Evolutionary conservation across 2,329 filamentous ascomycete species (phyloP).

Genomic region (Aspergillus sp.): DNA sequence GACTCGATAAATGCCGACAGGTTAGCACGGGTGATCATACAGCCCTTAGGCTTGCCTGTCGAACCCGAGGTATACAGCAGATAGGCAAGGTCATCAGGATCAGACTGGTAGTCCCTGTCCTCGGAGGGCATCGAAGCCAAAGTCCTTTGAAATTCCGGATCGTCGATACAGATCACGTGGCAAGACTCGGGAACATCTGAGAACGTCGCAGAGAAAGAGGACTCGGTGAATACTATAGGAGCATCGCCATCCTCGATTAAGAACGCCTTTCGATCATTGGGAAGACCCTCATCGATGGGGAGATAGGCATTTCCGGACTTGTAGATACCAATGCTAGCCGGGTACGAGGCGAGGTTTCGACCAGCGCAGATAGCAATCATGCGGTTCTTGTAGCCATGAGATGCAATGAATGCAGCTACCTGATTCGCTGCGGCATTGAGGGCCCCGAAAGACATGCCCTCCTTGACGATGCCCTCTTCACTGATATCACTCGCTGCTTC

Average conservation of each 20-base stretch:
- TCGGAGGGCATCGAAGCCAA: constrained; percentile 27
- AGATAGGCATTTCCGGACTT: constrained; percentile 77
- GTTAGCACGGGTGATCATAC: constrained; percentile 80
- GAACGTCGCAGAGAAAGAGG: constrained; percentile 36
- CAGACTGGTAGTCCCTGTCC: constrained; percentile 19
- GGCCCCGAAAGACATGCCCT: constrained; percentile 18
- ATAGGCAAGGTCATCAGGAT: constrained; percentile 28
- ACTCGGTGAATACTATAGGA: constrained; percentile 53
- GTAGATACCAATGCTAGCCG: constrained; percentile 70
- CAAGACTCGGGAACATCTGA: constrained; percentile 25
- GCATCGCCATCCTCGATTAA: constrained; percentile 67
- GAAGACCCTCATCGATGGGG: constrained; percentile 68
- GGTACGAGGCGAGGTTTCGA: constrained; percentile 77
- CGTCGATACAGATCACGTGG: constrained; percentile 42
- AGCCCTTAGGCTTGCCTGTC: constrained; percentile 79
- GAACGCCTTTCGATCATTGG: constrained; percentile 64
- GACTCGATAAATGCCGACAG: constrained; percentile 8
- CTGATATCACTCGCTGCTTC: constrained; percentile 19
- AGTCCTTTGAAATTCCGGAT: constrained; percentile 28
- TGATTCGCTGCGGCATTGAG: constrained; percentile 17
- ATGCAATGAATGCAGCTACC: constrained; percentile 18
- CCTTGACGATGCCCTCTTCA: constrained; percentile 12
- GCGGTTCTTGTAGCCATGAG: constrained; percentile 38
- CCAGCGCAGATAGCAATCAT: constrained; percentile 73
- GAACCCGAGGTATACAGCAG: constrained; percentile 57